Base-by-base conservation (phyloP, 257 asterid species). In the Scutellaria baicalensis region DNA sequence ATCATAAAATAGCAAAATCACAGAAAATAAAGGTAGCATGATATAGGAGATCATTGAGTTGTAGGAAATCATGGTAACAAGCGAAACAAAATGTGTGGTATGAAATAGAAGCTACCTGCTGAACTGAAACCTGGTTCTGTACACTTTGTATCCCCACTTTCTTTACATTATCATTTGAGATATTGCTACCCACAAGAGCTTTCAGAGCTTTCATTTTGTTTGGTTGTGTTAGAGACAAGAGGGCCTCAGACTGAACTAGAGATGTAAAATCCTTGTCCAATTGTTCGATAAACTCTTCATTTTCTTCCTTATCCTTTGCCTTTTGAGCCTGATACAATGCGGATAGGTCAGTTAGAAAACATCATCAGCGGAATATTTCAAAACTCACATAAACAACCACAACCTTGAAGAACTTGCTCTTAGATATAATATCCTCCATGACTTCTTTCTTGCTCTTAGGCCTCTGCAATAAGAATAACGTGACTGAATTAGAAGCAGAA, bases 371-470 rank as follows among this genome's bases (percentile, higher is more conserved):
- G 64, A 47, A 52, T 45, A 66, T 66, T 20, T 18, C 18, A 18
- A 42, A 35, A 54, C 59, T 75, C 64, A 72, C 27, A 51, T 23
- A 68, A 58, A 78, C 61, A 57, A 47, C 45, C 31, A 78, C 70
- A 68, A 94, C 99, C 99, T 94, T 94, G 84, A 82, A 91, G 80
- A 80, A 85, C 84, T 94, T 94, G 91, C 99, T 94, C 85, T 94
- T 94, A 31, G 69, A 68, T 17, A 91, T 94, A 45, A 94, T 77
- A 70, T 94, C 99, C 68, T 83, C 88, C 99, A 89, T 91, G 76
- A 89, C 96, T 86, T 94, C 97, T 82, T 91, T 94, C 88, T 91
- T 91, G 87, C 84, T 89, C 83, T 91, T 94, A 39, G 68, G 91
- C 81, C 85, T 84, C 99, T 94, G 95, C 77, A 81, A 75, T 39